Evolutionary conservation across 768 basidiomycete species (phyloP), one percentile per base, ranked within the genome.

Genomic region (Cytidiella melzeri): DNA sequence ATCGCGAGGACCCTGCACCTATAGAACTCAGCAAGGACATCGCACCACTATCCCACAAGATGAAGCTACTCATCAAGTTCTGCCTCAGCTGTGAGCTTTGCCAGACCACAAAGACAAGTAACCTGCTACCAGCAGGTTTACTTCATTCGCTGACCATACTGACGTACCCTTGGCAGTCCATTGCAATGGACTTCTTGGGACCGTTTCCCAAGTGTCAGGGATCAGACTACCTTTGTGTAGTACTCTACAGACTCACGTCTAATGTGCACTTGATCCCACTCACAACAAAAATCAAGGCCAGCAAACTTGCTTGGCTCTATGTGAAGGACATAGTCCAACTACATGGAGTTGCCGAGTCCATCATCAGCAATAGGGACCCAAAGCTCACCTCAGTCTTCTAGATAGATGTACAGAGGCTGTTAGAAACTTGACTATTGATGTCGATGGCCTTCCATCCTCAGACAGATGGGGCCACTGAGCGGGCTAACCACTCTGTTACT

Each of bases 171-270:
- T 72, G 68, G 68, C 59, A 65, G 1, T 62, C 64, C 0, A 69
- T 75, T 0, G 66, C 63, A 0, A 69, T 74, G 43, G 72, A 74
- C 55, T 73, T 73, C 34, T 48, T 73, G 0, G 71, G 64, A 0
- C 67, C 64, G 1, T 56, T 74, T 9, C 65, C 68, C 11, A 27
- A 52, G 15, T 58, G 41, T 0, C 18, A 61, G 3, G 41, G 12
- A 3, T 65, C 25, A 18, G 64, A 69, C 38, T 64, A 59, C 27
- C 50, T 68, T 0, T 62, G 51, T 13, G 57, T 64, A 0, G 43
- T 70, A 0, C 56, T 65, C 4, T 41, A 1, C 44, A 63, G 2
- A 38, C 55, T 49, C 52, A 64, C 48, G 43, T 61, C 36, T 0
- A 51, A 55, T 44, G 51, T 55, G 5, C 63, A 63, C 45, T 41